Conservation (phyloP, 768 basidiomycete species). For the Psilocybe sp. region DNA sequence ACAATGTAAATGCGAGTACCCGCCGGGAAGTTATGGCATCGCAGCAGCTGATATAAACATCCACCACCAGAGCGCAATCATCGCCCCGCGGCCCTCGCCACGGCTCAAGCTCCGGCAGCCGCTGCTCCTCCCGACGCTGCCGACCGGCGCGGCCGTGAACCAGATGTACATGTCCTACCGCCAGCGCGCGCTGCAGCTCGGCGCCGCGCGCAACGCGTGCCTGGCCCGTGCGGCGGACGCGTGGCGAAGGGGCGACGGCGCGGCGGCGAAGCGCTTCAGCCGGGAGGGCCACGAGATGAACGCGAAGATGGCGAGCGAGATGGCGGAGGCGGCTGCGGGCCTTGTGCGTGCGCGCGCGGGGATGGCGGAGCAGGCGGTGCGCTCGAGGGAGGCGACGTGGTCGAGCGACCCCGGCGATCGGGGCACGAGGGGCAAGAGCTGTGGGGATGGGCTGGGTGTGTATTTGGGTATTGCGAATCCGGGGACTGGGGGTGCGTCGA, state of each 20-base stretch:
- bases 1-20: conserved; percentile 25
- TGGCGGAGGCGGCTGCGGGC: conserved; percentile 78
- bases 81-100: conserved; percentile 80
- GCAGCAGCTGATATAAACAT: conserved; percentile 51
- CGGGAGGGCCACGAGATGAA: conserved; percentile 94
- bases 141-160: conserved; percentile 80
- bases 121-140: conserved; percentile 79
- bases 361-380: conserved; percentile 74
- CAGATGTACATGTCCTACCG: conserved; percentile 88
- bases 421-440: conserved; percentile 64
- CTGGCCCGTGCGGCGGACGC: conserved; percentile 94
- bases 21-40: conserved; percentile 54
- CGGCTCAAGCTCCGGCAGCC: conserved; percentile 84
- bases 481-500: conserved; percentile 42
- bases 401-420: conserved; percentile 85
- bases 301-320: conserved; percentile 84
- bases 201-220: conserved; percentile 91
- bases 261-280: conserved; percentile 91
- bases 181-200: conserved; percentile 84
- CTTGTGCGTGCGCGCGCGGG: conserved; percentile 82
- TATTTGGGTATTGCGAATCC: conserved; percentile 80
- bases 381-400: conserved; percentile 66
- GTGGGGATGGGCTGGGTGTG: conserved; percentile 84
- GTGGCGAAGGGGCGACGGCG: conserved; percentile 93
- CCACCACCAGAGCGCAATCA: conserved; percentile 64